Evolutionary conservation across 768 basidiomycete species (phyloP), one percentile per base, ranked within the genome.

Genomic region (Punctularia strigosozonata): DNA sequence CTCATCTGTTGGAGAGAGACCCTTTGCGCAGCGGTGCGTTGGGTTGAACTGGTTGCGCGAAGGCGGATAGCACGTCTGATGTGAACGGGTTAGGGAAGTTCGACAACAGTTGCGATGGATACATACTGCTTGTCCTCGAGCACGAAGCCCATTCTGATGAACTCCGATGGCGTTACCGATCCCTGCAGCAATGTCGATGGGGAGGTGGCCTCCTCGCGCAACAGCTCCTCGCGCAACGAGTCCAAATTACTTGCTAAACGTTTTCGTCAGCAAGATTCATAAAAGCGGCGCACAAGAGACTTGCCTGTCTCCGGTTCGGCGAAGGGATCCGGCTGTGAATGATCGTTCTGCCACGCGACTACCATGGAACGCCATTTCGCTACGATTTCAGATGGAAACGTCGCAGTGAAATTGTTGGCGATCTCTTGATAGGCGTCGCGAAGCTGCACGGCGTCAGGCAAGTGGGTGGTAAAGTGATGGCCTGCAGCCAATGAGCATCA

Each of bases 391-490:
- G 18, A 17, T 21, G 42, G 38, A 5, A 39, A 42, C 24, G 41
- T 42, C 0, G 31, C 25, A 4, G 39, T 25, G 30, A 25, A 37
- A 17, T 40, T 19, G 25, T 4, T 8, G 37, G 25, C 39, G 17
- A 13, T 7, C n/a, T 18, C 3, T 17, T 24, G 22, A 23, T 33
- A 17, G 8, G 6, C 12, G 42, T 8, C 25, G 25, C 0, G 18
- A 39, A 18, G 45, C 46, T 13, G 6, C 35, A 17, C 36, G 28
- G 7, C 42, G 25, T 13, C 45, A 26, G 26, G 46, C 47, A 17
- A 48, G 38, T 3, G n/a, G n/a, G n/a, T 50, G 36, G 1, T 45
- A 39, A 2, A 54, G n/a, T n/a, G n/a, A n/a, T n/a, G n/a, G n/a
- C n/a, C n/a, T n/a, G n/a, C n/a, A n/a, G n/a, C n/a, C n/a, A n/a